Evolutionary conservation across 306 rosid genomes (phyloP).

Genomic region (Cucumis sativus): Cucumber_9930_V3 NC_026656.2:20202501-20203000

Average conservation of each 20-base stretch:
- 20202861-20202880: conserved; percentile 90
- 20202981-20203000: conserved; percentile 62
- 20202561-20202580: background rate
- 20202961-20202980: background rate
- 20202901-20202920: conserved; percentile 9
- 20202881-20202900: conserved; percentile 79
- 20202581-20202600: background rate
- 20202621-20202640: conserved; percentile 38
- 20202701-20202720: conserved; percentile 89
- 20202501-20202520: conserved; percentile 96
- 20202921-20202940: background rate
- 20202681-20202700: conserved; percentile 94
- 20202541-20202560: background rate
- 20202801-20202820: conserved; percentile 88
- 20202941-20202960: background rate
- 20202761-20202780: background rate
- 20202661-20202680: conserved; percentile 98
- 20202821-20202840: conserved; percentile 88
- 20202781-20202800: conserved; percentile 9
- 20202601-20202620: background rate
- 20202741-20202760: background rate
- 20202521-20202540: conserved; percentile 85
- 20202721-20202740: conserved; percentile 12
- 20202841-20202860: conserved; percentile 83
- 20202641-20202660: conserved; percentile 96